These are phyloP conservation scores for Tylopilus intermedius DNA, from an alignment of 768 basidiomycete genomes.

Conservation along the genomic window DNA sequence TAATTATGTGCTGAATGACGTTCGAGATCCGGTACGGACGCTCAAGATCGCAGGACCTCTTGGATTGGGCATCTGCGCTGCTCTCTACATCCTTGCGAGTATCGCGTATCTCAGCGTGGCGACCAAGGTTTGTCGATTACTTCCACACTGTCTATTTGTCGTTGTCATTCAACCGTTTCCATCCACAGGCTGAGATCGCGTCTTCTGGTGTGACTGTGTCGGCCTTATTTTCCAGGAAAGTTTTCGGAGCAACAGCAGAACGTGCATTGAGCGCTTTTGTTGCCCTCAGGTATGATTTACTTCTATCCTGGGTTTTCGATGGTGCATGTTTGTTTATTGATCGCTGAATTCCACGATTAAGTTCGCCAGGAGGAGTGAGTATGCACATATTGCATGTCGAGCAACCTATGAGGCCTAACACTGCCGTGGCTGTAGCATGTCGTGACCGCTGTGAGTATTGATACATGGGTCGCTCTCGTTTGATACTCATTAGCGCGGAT, in stretches of 20 bases:
- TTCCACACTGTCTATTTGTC: too few species aligned
- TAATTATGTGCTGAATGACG: too few species aligned
- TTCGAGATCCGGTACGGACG: too few species aligned
- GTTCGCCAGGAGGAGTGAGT: conserved; percentile 33
- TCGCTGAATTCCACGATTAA: conserved; percentile 6
- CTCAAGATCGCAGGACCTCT: too few species aligned
- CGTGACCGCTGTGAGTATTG: conserved; percentile 23
- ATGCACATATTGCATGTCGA: not conserved
- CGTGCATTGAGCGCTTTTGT: conserved; percentile 51
- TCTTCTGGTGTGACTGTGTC: conserved; percentile 51
- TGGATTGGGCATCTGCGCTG: too few species aligned
- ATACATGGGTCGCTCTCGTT: not conserved
- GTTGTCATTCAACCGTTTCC: too few species aligned
- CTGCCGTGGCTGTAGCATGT: conserved; percentile 21
- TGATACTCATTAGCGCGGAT: not conserved
- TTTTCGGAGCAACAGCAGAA: conserved; percentile 50
- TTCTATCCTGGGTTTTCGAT: not conserved
- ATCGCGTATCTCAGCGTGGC: too few species aligned
- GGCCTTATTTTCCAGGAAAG: conserved; percentile 43
- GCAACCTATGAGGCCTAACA: too few species aligned
- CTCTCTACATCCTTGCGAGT: too few species aligned
- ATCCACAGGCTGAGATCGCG: conserved; percentile 26
- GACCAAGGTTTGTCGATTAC: too few species aligned
- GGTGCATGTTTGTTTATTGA: not conserved
- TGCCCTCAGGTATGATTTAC: conserved; percentile 29